Evolutionary conservation across 2,329 filamentous ascomycete species (phyloP).

Genomic region (Achaetomium macrosporum): DNA sequence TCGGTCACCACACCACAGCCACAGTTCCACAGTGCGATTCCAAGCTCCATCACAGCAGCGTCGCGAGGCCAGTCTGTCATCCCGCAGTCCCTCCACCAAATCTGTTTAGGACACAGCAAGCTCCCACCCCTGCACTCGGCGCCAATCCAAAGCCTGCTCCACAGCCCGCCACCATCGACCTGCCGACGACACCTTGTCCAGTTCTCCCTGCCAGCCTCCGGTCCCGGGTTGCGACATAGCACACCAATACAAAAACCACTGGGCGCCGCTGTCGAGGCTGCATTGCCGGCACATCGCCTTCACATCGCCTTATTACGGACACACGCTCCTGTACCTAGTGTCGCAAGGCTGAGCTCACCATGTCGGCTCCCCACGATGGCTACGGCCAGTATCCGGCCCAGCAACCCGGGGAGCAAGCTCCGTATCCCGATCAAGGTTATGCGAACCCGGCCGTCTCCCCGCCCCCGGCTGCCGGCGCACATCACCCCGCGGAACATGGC

Average conservation of each 20-base stretch:
- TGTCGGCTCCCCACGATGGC: conserved; percentile 53
- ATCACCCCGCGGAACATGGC: conserved; percentile 38
- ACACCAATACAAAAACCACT: neutral
- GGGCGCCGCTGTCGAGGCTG: conserved; percentile 12
- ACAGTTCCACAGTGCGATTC: conserved; percentile 11
- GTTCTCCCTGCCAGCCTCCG: conserved; percentile 7
- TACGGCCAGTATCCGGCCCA: conserved; percentile 45
- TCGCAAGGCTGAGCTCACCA: conserved; percentile 30
- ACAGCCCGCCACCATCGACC: conserved; percentile 13
- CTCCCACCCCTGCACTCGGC: conserved; percentile 6
- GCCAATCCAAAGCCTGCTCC: conserved; percentile 13
- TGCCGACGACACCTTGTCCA: conserved; percentile 1
- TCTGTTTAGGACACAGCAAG: conserved; percentile 8
- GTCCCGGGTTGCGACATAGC: neutral
- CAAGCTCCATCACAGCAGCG: neutral
- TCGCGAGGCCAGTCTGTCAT: conserved; percentile 24
- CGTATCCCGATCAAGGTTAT: conserved; percentile 37
- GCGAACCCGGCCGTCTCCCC: conserved; percentile 35
- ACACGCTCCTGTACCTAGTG: conserved; percentile 22
- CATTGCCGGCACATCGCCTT: conserved; percentile 11
- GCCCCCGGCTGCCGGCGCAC: conserved; percentile 28
- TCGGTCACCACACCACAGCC: neutral
- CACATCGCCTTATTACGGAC: conserved; percentile 15
- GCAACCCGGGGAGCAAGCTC: conserved; percentile 35
- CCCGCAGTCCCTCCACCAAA: conserved; percentile 17